Percentiles rank a stretch among this genome's conserved stretches.
phyloP scores from a whole-genome alignment of 345 rosid genomes.

The Eucalyptus caleyi region DNA sequence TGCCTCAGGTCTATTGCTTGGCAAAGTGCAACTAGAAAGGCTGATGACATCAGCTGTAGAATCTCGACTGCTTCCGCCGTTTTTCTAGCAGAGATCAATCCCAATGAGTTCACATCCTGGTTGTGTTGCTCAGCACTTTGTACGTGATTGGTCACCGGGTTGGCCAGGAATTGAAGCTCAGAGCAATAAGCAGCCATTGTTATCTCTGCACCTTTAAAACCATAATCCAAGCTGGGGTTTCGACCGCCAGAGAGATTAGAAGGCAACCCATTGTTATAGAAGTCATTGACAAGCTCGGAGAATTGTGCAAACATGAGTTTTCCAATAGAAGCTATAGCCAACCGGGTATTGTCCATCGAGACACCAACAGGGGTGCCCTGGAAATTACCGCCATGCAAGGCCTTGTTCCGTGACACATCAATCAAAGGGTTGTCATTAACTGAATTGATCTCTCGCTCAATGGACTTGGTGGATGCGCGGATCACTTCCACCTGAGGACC shows the following conservation, averaged over 20 bases:
- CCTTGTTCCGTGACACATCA: slow-evolving; percentile 31
- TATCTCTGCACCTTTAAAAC: slow-evolving; percentile 29
- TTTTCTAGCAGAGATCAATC: slow-evolving; percentile 28
- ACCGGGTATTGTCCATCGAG: slow-evolving; percentile 56
- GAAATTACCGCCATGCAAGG: slow-evolving; percentile 43
- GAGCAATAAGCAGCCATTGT: slow-evolving; percentile 51
- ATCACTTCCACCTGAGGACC: slow-evolving; percentile 58
- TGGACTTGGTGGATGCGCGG: slow-evolving; percentile 32
- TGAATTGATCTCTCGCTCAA: slow-evolving; percentile 59
- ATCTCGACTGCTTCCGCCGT: slow-evolving; percentile 41
- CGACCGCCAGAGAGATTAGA: slow-evolving; percentile 28
- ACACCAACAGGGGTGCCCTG: slow-evolving; percentile 72
- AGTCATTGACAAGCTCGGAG: slow-evolving; percentile 34
- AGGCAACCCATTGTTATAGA: slow-evolving; percentile 39
- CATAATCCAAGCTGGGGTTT: slow-evolving; percentile 32
- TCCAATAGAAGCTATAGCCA: slow-evolving; percentile 59
- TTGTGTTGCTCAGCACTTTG: slow-evolving; percentile 63
- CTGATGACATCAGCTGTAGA: slow-evolving; percentile 47
- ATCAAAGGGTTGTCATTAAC: slow-evolving; percentile 44
- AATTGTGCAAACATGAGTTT: slow-evolving; percentile 53
- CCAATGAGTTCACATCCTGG: slow-evolving; percentile 62
- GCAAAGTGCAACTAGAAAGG: slow-evolving; percentile 24
- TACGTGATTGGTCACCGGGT: slow-evolving; percentile 57
- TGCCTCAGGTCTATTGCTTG: slow-evolving; percentile 32
- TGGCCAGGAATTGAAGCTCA: slow-evolving; percentile 53